Evolutionary conservation across 441 rosid genomes (phyloP), one percentile per base, ranked within the genome.

Genomic region (Erodium trifolium): DNA sequence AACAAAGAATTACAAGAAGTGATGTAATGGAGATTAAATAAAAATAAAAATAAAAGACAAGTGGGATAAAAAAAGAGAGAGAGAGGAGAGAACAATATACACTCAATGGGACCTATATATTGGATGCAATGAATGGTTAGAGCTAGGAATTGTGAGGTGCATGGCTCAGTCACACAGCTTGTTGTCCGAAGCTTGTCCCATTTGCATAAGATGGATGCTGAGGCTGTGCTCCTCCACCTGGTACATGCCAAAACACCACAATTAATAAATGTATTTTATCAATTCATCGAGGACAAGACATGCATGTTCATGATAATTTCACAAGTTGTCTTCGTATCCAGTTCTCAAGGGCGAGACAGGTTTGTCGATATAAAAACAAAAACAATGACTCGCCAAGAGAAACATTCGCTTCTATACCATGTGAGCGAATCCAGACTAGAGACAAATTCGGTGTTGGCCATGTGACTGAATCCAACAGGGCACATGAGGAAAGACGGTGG

Each of bases 181-280:
- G 64, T 57, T 79, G 72, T 80, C 73, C 76, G 57, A 69, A 63
- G 75, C 71, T 66, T 79, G 79, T 74, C 80, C 81, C 74, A 65
- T 82, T 81, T 89, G 97, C 67, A 87, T 78, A 45, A 85, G 80
- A 78, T 91, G 93, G 65, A 88, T 78, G 79, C 76, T 81, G n/a
- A 86, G 82, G 73, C 92, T 89, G 86, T 71, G 74, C 70, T 91
- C 96, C 68, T 85, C 83, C 63, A 82, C 84, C 97, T 89, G 91
- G 49, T 77, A 35, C 37, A 70, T 31, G 27, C 12, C 23, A 16
- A 34, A 76, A 67, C 27, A 66, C 57, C 62, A 69, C 75, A 23
- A 53, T 18, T 8, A 14, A 23, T 65, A 37, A 66, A 63, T 53
- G 34, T 45, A 29, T 59, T 47, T 16, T 23, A 23, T 34, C 37